Evolutionary conservation across 2,329 filamentous ascomycete species (phyloP).

Genomic region (Pezicula radicicola): DNA sequence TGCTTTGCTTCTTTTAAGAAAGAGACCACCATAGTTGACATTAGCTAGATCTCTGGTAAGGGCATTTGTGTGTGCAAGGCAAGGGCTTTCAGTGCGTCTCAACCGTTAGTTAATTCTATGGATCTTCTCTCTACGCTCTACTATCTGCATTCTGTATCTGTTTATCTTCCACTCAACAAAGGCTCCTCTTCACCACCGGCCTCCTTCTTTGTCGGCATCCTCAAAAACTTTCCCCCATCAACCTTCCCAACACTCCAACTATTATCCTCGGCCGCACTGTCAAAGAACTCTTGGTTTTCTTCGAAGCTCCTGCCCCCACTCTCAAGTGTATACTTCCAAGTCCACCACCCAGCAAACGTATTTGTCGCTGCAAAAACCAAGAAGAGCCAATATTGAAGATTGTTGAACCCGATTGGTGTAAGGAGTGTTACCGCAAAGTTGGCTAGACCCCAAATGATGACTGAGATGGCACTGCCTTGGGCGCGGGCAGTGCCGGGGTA

Average conservation of each 20-base stretch:
- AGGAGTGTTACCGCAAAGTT: constrained; percentile 57
- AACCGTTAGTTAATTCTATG: no score
- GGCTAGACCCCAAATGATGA: constrained; percentile 53
- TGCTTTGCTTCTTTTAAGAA: no score
- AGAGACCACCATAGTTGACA: no score
- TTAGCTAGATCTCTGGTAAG: no score
- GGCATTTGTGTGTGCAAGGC: no score
- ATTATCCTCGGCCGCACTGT: constrained; percentile 44
- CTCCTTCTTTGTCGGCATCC: constrained; percentile 16
- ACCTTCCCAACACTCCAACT: constrained; percentile 53
- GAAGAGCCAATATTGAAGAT: constrained; percentile 56
- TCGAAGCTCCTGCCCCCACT: constrained; percentile 56
- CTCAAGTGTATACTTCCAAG: constrained; percentile 48
- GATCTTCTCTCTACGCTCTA: no score
- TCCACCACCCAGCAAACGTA: constrained; percentile 50
- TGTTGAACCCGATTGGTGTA: constrained; percentile 57
- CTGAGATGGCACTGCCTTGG: constrained; percentile 50
- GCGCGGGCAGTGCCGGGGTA: constrained; percentile 52
- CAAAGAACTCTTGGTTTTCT: constrained; percentile 58
- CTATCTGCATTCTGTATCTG: not conserved
- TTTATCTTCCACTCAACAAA: constrained; percentile 9
- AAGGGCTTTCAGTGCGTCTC: no score
- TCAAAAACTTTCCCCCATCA: constrained; percentile 43
- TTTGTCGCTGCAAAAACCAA: constrained; percentile 54
- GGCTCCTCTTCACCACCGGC: constrained; percentile 10